Base-by-base conservation (phyloP, 768 basidiomycete genomes). In the Tylopilus intermedius region DNA sequence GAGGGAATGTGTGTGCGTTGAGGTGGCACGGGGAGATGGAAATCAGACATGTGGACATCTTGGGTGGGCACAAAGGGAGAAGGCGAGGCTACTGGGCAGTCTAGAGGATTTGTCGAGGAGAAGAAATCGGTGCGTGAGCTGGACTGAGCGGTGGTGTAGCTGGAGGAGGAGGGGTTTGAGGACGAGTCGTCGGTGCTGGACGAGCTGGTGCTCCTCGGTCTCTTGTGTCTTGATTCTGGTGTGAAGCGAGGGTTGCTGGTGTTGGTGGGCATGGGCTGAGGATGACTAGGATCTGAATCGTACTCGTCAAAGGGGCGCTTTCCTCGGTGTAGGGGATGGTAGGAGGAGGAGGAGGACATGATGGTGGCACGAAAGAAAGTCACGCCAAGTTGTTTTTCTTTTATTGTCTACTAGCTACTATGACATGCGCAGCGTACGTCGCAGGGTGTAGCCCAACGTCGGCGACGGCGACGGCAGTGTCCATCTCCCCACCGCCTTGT, bases 141-240 rank as follows among this genome's bases (percentile, higher is more conserved):
- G 47, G 71, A 67, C 43, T 64, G 67, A 26, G 70, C 65, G 46
- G 73, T 68, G 54, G 53, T 61, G 56, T 65, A 66, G 14, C 74
- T 75, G 6, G 74, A 72, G 4, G 67, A 62, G 8, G 74, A 71
- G 46, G 70, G 68, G 26, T 53, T 53, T 30, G 71, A 70, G 4
- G 60, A 55, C 33, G 65, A 62, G 53, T 50, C 55, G 39, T 69
- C 69, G 50, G 71, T 72, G n/a, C 66, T 68, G 42, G 75, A 74
- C 32, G 74, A 78, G 54, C 75, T 78, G 32, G 75, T 77, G 54
- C 81, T 82, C 43, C 82, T 69, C 4, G 82, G 79, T 30, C 82
- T 69, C 67, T 83, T 83, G 55, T 76, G 81, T 53, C 80, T 76
- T 50, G 79, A 73, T 58, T 78, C 76, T 44, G 74, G 71, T 59